Conservation (phyloP, 352 stramenopile genomes). For the Phytophthora pluvialis region DNA sequence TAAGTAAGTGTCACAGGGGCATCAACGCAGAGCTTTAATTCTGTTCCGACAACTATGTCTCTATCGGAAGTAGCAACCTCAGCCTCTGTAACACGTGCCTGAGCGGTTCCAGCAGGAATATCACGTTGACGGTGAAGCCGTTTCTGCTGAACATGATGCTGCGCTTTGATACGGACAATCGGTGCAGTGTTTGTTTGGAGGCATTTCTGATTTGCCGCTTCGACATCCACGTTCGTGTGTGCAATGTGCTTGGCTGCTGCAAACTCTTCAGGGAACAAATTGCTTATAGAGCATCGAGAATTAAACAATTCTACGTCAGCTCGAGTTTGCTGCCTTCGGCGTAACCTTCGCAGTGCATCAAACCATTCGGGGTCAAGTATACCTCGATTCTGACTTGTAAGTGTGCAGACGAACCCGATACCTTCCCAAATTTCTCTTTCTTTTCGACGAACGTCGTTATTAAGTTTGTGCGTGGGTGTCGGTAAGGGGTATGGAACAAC, state of each 20-base stretch:
- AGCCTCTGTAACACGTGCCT: background rate
- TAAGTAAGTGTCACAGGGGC: background rate
- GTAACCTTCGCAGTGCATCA: background rate
- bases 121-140: background rate
- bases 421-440: constrained; percentile 2
- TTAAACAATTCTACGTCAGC: constrained; percentile 3
- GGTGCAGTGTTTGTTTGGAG: background rate
- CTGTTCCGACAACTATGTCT: background rate
- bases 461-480: background rate
- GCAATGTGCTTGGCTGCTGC: constrained; percentile 2
- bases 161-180: background rate
- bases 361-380: constrained; percentile 8
- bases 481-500: background rate
- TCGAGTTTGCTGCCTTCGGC: background rate
- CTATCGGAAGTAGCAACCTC: background rate
- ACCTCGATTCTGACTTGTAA: constrained; percentile 5
- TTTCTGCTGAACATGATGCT: constrained; percentile 2
- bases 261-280: background rate
- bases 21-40: background rate
- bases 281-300: background rate
- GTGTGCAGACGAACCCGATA: background rate
- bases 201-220: background rate
- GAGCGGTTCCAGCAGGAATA: background rate
- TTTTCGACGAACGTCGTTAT: background rate
- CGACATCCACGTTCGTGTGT: background rate